phyloP scores from a whole-genome alignment of 306 rosid species.

The Rosa chinensis region DNA sequence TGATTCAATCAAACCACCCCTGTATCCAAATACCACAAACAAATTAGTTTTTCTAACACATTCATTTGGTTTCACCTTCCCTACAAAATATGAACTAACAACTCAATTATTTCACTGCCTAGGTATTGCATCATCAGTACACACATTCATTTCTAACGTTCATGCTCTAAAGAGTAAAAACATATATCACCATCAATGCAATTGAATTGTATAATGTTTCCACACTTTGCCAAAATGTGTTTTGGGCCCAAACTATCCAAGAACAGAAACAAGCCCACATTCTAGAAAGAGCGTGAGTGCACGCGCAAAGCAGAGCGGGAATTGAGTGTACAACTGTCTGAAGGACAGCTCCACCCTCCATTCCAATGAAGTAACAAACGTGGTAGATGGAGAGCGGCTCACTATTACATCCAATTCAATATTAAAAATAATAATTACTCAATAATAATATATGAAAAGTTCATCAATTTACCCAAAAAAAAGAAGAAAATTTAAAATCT shows the following conservation, averaged over 20 bases:
- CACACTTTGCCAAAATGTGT: neutral
- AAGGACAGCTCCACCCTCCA: conserved; percentile 30
- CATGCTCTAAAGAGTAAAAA: neutral
- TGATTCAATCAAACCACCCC: neutral
- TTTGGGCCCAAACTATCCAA: conserved; percentile 1
- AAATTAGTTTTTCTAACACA: conserved; percentile 4
- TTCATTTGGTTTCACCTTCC: neutral
- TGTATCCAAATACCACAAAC: conserved; percentile 23
- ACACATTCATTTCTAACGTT: neutral
- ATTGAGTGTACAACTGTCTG: conserved; percentile 36
- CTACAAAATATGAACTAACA: neutral
- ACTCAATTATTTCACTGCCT: neutral
- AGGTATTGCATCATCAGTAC: neutral
- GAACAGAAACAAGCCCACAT: neutral
- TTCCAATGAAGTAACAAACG: conserved; percentile 6
- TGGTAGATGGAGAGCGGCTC: conserved; percentile 14
- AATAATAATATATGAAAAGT: conserved; percentile 5
- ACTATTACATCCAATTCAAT: neutral
- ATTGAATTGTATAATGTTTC: neutral
- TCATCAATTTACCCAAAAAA: neutral
- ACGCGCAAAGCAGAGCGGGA: conserved; percentile 21
- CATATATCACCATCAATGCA: neutral
- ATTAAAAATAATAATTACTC: conserved; percentile 3
- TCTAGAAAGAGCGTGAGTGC: conserved; percentile 29
- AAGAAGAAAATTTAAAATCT: neutral